A percentile compares a stretch with the other conserved stretches of the same genome.
These are phyloP conservation scores for Trypanosoma vivax DNA, from an alignment of 208 protist genomes.

Conservation along the genomic window DNA sequence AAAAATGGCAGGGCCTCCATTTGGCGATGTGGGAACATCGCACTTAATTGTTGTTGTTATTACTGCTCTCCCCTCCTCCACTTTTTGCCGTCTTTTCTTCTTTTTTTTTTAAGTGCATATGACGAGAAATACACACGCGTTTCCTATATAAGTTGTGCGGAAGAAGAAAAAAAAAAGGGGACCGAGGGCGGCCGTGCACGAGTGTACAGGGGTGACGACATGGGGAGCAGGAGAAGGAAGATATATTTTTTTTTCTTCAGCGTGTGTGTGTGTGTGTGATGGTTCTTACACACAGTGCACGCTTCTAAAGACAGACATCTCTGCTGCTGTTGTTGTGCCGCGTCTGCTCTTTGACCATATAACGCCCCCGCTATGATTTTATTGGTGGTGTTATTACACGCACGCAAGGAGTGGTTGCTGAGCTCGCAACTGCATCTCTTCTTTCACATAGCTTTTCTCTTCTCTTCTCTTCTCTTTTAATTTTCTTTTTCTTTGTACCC, in stretches of 20 bases:
- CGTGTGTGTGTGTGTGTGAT: too few relatives aligned
- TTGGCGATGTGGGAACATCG: constrained; percentile 6
- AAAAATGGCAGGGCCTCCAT: too few relatives aligned
- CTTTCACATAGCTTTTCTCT: not conserved
- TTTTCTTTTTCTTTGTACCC: not conserved
- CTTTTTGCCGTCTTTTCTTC: constrained; percentile 1
- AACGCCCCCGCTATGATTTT: too few relatives aligned
- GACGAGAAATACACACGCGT: not conserved
- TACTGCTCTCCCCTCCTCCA: not conserved
- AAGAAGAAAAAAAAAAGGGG: not conserved
- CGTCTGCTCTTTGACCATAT: too few relatives aligned
- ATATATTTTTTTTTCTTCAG: too few relatives aligned
- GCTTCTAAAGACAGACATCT: too few relatives aligned
- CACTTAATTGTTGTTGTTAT: not conserved
- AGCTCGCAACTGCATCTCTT: not conserved
- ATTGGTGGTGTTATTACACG: too few relatives aligned
- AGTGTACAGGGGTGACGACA: not conserved
- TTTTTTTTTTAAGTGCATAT: not conserved
- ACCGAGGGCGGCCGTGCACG: not conserved
- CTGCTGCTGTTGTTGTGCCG: too few relatives aligned
- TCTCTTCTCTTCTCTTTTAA: constrained; percentile 6
- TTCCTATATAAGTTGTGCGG: not conserved
- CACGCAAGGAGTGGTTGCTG: too few relatives aligned
- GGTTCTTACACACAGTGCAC: too few relatives aligned
- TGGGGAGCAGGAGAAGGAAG: too few relatives aligned